Percentiles rank a stretch among this genome's conserved stretches.
Evolutionary conservation across 192 early-diverging fungal genomes (phyloP).

Genomic region (Coemansia furcata): DNA sequence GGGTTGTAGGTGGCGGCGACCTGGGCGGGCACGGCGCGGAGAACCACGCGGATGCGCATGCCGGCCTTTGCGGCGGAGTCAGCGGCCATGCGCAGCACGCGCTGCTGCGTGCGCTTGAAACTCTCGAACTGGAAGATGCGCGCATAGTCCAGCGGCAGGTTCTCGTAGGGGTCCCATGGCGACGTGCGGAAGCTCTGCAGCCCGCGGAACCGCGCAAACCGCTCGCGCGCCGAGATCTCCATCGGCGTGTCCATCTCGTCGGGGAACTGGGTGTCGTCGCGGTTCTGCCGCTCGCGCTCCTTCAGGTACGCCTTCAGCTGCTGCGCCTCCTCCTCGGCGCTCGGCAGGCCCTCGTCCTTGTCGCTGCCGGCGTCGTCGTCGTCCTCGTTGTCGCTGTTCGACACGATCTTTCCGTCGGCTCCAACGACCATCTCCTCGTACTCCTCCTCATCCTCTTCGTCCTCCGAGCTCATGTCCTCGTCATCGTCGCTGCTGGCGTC

Average conservation of each 20-base stretch:
- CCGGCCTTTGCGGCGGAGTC: slow-evolving; percentile 64
- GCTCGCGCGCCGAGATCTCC: slow-evolving; percentile 73
- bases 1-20: slow-evolving; percentile 9
- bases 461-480: slow-evolving; percentile 23
- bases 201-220: slow-evolving; percentile 95
- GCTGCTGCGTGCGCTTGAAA: slow-evolving; percentile 74
- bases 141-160: slow-evolving; percentile 92
- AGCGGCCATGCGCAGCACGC: slow-evolving; percentile 57
- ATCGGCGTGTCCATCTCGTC: slow-evolving; percentile 97
- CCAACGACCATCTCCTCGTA: slow-evolving; percentile 30
- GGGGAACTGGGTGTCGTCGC: slow-evolving; percentile 85
- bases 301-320: slow-evolving; percentile 53
- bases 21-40: slow-evolving; percentile 56
- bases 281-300: slow-evolving; percentile 55
- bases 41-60: slow-evolving; percentile 72
- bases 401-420: slow-evolving; percentile 5
- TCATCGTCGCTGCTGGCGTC: slow-evolving; percentile 38
- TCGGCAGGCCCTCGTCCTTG: slow-evolving; percentile 28
- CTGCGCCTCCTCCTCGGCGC: slow-evolving; percentile 42
- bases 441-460: slow-evolving; percentile 23
- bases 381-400: not conserved
- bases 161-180: slow-evolving; percentile 98
- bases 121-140: slow-evolving; percentile 97
- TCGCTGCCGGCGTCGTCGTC: slow-evolving; percentile 21
- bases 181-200: slow-evolving; percentile 92